phyloP scores from a whole-genome alignment of 2,329 filamentous ascomycete species.

The Dactylellina parvicollis region DNA sequence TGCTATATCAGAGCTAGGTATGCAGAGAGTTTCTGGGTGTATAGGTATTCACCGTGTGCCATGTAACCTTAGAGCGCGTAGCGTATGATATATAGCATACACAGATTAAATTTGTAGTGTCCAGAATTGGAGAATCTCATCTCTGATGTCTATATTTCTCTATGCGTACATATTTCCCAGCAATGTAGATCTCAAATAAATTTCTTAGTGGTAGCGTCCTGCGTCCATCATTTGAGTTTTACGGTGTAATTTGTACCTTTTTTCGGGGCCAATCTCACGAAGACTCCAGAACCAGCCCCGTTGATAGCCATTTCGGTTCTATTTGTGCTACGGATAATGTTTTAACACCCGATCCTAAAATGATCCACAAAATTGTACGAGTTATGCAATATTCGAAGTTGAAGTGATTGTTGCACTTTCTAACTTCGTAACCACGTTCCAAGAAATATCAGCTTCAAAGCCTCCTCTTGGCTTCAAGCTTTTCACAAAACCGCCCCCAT shows the following conservation, averaged over 20 bases:
- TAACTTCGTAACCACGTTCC: constrained; percentile 25
- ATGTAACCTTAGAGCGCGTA: too few species aligned
- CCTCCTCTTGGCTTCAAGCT: constrained; percentile 54
- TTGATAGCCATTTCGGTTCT: constrained; percentile 28
- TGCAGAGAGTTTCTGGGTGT: not conserved
- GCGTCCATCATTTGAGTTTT: constrained; percentile 19
- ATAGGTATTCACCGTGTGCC: not conserved
- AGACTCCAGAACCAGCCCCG: constrained; percentile 23
- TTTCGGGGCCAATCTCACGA: constrained; percentile 15
- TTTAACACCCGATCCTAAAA: constrained; percentile 1
- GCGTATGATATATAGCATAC: too few species aligned
- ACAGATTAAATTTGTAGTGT: too few species aligned
- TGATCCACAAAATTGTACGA: constrained; percentile 31
- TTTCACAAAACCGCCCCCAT: constrained; percentile 42
- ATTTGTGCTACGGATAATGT: constrained; percentile 12
- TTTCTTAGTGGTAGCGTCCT: too few species aligned
- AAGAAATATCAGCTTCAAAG: constrained; percentile 52
- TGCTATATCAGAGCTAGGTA: constrained; percentile 3
- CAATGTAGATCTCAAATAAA: too few species aligned
- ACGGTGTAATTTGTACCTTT: constrained; percentile 20
- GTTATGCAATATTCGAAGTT: not conserved
- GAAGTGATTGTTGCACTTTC: constrained; percentile 32
- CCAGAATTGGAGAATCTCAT: too few species aligned
- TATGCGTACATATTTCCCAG: too few species aligned
- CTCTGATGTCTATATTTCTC: too few species aligned